Conservation (phyloP, 768 basidiomycete genomes). For the Macrolepiota dolichaula region DNA sequence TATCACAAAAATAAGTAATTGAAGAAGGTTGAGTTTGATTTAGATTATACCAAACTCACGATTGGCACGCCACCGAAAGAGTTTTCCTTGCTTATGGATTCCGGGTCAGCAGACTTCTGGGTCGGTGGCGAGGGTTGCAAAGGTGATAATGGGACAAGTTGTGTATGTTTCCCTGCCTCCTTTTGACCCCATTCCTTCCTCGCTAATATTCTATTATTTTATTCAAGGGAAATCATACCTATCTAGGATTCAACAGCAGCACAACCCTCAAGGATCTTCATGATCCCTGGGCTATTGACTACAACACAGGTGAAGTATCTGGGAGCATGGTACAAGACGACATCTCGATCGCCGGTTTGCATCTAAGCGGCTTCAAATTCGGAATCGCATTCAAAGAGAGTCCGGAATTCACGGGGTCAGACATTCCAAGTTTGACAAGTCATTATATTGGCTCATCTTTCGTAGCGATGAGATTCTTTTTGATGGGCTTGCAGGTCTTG, state of each 20-base stretch:
- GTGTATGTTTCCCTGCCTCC: slow-evolving; percentile 19
- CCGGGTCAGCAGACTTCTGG: slow-evolving; percentile 64
- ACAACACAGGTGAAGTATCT: slow-evolving; percentile 54
- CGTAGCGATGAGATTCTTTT: slow-evolving; percentile 33
- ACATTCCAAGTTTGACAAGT: not conserved
- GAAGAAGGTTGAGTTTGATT: not conserved
- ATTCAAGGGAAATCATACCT: slow-evolving; percentile 32
- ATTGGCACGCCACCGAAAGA: slow-evolving; percentile 46
- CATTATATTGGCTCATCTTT: not conserved
- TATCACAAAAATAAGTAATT: not conserved
- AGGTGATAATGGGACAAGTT: slow-evolving; percentile 24
- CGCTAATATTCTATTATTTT: not conserved
- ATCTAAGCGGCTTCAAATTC: slow-evolving; percentile 50
- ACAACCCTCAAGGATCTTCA: slow-evolving; percentile 52
- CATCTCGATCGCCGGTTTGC: slow-evolving; percentile 55
- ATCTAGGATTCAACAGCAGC: slow-evolving; percentile 56
- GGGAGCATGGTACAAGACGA: slow-evolving; percentile 58
- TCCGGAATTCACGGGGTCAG: slow-evolving; percentile 43
- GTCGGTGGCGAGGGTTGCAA: slow-evolving; percentile 45
- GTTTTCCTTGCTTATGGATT: slow-evolving; percentile 56
- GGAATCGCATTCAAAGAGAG: slow-evolving; percentile 59
- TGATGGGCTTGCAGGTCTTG: slow-evolving; percentile 57
- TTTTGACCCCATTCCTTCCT: not conserved
- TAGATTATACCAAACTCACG: slow-evolving; percentile 27
- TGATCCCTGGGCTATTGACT: slow-evolving; percentile 43